Base-by-base conservation (phyloP, 2,329 filamentous ascomycete genomes). In the Fusarium pseudonygamai region DNA sequence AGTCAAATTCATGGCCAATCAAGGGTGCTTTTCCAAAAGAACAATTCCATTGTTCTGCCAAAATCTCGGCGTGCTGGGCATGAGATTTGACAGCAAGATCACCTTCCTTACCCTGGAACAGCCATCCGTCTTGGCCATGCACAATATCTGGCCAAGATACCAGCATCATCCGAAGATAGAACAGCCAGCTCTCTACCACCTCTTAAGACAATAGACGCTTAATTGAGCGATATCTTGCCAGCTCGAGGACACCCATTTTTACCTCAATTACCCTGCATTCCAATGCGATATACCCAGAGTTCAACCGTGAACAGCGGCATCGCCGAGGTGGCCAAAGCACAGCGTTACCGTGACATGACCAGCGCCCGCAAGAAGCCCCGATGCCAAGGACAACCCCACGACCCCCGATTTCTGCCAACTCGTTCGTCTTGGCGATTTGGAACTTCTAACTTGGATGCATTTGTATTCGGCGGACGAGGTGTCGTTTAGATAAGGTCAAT, bases 291-390 rank as follows among this genome's bases (percentile, higher is more conserved):
- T 30, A 20, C 9, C 39, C 50, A 57, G 37, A 24, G 30, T 43
- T 34, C 28, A 55, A 18, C 46, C 36, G 28, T 5, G 22, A 40
- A 45, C 22, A 26, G 13, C 32, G 39, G 36, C 24, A 47, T 60
- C 30, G 52, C 42, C 55, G 36, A 43, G 30, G 34, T 55, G 30
- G 49, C 37, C 26, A 55, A 42, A 40, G 32, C 24, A 49, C 49
- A 43, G n/a, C 32, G 26, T 69, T 39, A 47, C 39, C 28, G 24
- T 65, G 62, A 40, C 62, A 62, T 30, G 26, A 46, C 40, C 12
- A 45, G 47, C 66, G 67, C 52, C 67, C 67, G 66, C 66, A 69
- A 69, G 22, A 60, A 59, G 22, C 46, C 40, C 47, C 40, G 42
- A 46, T 37, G 47, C 45, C 26, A 55, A 65, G 32, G 50, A 37